Evolutionary conservation across 441 rosid genomes (phyloP), one percentile per base, ranked within the genome.

Genomic region (Euphorbia schlechtendalii): DNA sequence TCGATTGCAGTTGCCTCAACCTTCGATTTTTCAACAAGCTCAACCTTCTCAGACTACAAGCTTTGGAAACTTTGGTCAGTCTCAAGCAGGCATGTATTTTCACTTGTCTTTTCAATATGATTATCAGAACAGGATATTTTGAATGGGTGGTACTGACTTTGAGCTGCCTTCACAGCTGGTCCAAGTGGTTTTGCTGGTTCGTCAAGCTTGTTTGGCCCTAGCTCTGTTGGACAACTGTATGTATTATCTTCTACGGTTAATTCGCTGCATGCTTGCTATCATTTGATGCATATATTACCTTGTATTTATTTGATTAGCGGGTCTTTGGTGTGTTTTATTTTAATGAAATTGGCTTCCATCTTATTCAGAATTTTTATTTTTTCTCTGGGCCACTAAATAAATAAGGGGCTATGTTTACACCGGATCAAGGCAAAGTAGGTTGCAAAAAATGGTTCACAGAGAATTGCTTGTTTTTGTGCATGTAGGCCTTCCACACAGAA

Each of bases 1-100:
- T 56, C 65, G 56, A 73, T 25, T 76, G 74, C 69, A 85, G 96
- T 78, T 85, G 64, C 61, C 82, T 65, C 80, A 73, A 56, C 63
- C 83, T 51, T 38, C 82, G 41, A 77, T 81, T 41, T 83, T 76
- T 66, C 99, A 85, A 78, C 69, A 73, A 63, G 69, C 83, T 76
- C 96, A 84, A 76, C 83, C 92, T 55, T 61, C 89, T 65, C 96
- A 86, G 75, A 43, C 83, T 49, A 53, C 77, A 46, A 56, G 73
- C 71, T 79, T 86, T 75, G 67, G 68, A 76, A 87, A 83, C 77
- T 74, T 73, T 24, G 83, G 86, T 71, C 88, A 78, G 78, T 63
- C 81, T 5, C 96, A 81, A 74, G 15, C 81, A 77, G 89, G 92
- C 75, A 88, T 87, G 69, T 38, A 4, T 66, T 36, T 62, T 54